A percentile compares a stretch with the other conserved stretches of the same genome.
Evolutionary conservation across 2,329 filamentous ascomycete species (phyloP).

Genomic region (Botrytis byssoidea): DNA sequence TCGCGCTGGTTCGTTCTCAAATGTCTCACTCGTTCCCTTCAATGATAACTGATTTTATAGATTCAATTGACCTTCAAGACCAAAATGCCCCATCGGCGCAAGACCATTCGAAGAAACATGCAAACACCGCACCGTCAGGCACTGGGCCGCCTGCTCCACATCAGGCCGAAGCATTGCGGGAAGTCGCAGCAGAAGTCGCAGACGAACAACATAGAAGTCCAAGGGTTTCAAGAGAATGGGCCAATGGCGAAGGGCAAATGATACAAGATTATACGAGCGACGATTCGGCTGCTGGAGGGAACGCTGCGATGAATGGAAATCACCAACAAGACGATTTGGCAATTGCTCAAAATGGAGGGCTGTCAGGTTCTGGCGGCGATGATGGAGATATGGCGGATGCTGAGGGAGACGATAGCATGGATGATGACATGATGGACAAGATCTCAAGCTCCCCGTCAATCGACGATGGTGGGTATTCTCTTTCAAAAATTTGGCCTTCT

Average conservation of each 20-base stretch:
- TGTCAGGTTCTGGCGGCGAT: conserved; percentile 47
- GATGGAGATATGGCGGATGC: conserved; percentile 66
- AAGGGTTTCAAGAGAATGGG: conserved; percentile 56
- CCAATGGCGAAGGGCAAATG: conserved; percentile 38
- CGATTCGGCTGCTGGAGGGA: conserved; percentile 45
- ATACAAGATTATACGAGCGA: conserved; percentile 43
- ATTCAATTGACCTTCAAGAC: conserved; percentile 93
- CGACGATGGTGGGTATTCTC: conserved; percentile 85
- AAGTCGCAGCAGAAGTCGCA: conserved; percentile 72
- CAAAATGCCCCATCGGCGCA: conserved; percentile 78
- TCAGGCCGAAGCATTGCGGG: conserved; percentile 80
- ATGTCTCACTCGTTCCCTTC: conserved; percentile 13
- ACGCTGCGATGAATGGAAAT: conserved; percentile 42
- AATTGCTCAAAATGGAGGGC: conserved; percentile 60
- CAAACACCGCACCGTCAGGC: conserved; percentile 50
- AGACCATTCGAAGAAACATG: conserved; percentile 65
- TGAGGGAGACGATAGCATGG: conserved; percentile 71
- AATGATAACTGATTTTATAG: conserved; percentile 47
- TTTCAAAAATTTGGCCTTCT: conserved; percentile 36
- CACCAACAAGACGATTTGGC: conserved; percentile 57
- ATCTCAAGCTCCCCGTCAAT: conserved; percentile 99
- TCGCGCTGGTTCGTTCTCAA: conserved; percentile 48
- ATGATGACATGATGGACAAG: conserved; percentile 93
- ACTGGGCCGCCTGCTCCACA: conserved; percentile 55
- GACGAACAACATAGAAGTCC: conserved; percentile 69